phyloP scores from a whole-genome alignment of 129 eudicot genomes.

The Kitagawia praeruptora region DNA sequence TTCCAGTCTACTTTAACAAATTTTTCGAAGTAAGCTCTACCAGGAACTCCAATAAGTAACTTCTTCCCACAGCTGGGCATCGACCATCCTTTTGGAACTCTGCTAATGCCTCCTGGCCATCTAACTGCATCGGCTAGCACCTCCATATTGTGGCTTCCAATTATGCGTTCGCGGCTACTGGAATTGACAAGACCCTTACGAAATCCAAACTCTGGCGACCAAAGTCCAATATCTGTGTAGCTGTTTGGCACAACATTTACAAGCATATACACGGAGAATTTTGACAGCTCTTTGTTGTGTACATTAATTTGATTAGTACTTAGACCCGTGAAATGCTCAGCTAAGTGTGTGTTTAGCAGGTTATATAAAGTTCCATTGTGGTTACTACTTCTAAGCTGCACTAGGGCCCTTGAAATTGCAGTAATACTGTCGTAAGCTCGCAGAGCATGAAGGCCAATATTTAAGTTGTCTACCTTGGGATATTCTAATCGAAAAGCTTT shows the following conservation, averaged over 20 bases:
- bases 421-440: constrained; percentile 1
- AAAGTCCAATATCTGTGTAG: constrained; percentile 24
- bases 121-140: constrained; percentile 14
- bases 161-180: neutral
- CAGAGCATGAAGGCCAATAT: constrained; percentile 23
- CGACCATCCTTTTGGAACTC: constrained; percentile 29
- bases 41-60: constrained; percentile 39
- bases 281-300: neutral
- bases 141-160: constrained; percentile 5
- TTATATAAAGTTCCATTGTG: neutral
- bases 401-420: neutral
- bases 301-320: neutral
- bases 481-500: constrained; percentile 9
- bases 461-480: constrained; percentile 12
- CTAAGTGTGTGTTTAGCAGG: neutral
- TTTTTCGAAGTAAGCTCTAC: constrained; percentile 26
- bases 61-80: constrained; percentile 24
- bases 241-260: neutral
- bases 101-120: constrained; percentile 35
- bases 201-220: constrained; percentile 24
- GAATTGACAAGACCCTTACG: constrained; percentile 13
- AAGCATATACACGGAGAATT: neutral
- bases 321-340: neutral
- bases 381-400: neutral
- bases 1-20: constrained; percentile 37